Evolutionary conservation across 495 filamentous ascomycete species (phyloP).

Genomic region (Echria macrotheca): DNA sequence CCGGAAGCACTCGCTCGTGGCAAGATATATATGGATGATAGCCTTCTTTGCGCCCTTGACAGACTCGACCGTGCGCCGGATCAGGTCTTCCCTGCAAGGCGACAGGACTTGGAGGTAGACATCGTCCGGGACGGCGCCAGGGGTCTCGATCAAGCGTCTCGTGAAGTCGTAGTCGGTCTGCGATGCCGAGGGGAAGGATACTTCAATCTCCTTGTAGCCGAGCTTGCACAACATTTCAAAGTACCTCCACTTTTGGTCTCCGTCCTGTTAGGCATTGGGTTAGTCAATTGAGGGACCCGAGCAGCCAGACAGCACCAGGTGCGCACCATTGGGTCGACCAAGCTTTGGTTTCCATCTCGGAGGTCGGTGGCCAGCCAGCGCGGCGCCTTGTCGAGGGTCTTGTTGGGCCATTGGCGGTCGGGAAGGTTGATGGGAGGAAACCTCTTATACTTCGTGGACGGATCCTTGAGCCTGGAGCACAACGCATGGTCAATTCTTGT

Average conservation of each 20-base stretch:
- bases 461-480: conserved; percentile 77
- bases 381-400: conserved; percentile 70
- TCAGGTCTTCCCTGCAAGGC: conserved; percentile 89
- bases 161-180: conserved; percentile 97
- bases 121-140: conserved; percentile 81
- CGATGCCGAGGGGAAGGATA: conserved; percentile 91
- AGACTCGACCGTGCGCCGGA: conserved; percentile 83
- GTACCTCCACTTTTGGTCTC: conserved; percentile 89
- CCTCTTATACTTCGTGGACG: conserved; percentile 82
- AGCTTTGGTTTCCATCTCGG: conserved; percentile 81
- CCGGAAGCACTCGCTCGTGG: conserved; percentile 89
- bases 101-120: conserved; percentile 94
- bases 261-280: conserved; percentile 53
- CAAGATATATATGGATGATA: conserved; percentile 94
- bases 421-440: conserved; percentile 71
- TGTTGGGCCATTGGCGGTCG: conserved; percentile 87
- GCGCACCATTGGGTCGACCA: conserved; percentile 83
- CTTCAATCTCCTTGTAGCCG: conserved; percentile 97
- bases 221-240: conserved; percentile 92
- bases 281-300: conserved; percentile 16
- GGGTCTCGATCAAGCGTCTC: conserved; percentile 77
- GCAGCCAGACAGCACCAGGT: background rate
- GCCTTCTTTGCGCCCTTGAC: conserved; percentile 89
- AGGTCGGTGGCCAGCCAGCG: conserved; percentile 84
- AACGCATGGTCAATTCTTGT: conserved; percentile 15